Percentiles rank a stretch among this genome's conserved stretches.
phyloP scores from a whole-genome alignment of 768 basidiomycete genomes.

The Tulasnella sp. region DNA sequence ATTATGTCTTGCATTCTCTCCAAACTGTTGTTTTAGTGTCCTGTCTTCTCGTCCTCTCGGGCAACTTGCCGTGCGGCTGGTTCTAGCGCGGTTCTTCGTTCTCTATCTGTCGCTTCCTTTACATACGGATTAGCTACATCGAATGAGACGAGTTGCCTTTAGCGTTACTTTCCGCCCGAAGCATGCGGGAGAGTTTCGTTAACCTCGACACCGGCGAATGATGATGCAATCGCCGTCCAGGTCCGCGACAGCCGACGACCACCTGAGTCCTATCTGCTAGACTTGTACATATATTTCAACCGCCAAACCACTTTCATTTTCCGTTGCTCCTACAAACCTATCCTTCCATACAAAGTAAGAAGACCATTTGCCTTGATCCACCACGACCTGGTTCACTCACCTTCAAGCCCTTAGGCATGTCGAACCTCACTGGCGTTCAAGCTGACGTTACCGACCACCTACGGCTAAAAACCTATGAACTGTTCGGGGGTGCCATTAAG shows the following conservation, averaged over 20 bases:
- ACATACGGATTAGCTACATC: neutral
- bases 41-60: neutral
- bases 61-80: neutral
- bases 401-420: neutral
- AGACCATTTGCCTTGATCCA: neutral
- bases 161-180: neutral
- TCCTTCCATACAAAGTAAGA: neutral
- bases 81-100: neutral
- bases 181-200: neutral
- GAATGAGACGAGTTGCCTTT: neutral
- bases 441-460: neutral
- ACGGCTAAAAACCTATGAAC: slow-evolving; percentile 19
- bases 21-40: neutral
- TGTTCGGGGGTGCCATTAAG: slow-evolving; percentile 85
- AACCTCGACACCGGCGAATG: neutral
- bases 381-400: neutral
- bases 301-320: neutral
- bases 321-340: neutral
- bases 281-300: neutral
- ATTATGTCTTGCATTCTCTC: neutral
- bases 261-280: neutral
- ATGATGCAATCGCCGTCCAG: neutral
- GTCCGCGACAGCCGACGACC: neutral
- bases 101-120: neutral
- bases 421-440: neutral